Evolutionary conservation across 2,329 filamentous ascomycete genomes (phyloP), one percentile per base, ranked within the genome.

Genomic region (Chrysoporthe cubensis): DNA sequence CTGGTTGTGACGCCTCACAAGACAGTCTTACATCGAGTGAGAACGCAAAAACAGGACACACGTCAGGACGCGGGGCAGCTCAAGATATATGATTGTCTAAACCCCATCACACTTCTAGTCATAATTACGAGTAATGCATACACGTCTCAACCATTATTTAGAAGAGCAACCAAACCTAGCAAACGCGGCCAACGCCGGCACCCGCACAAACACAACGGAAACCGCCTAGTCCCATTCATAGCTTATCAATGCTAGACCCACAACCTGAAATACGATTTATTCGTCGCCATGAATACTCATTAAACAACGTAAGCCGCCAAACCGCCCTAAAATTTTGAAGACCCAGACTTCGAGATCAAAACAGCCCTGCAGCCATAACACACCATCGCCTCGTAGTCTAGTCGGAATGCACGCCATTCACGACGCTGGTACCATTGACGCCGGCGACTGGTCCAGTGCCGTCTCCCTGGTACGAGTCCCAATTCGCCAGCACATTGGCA

Each of bases 401-500:
- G 4, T 69, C 67, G 7, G 65, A 62, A 18, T 68, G 54, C 32
- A 63, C 61, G 26, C 69, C 69, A 44, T 70, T 70, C 4, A 64
- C 64, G 21, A 16, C 48, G 43, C 40, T 40, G 18, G 40, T 48
- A 52, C 68, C 68, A 26, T 68, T 66, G 14, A 70, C 7, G 34
- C 61, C 66, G 4, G 60, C 52, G 4, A 52, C 58, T 6, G 74
- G 75, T 46, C 59, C 76, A 42, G 71, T 75, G 54, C 75, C 73
- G 44, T 87, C 84, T 61, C 87, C 84, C 73, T 87, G 84, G 77
- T 91, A 93, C 79, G 88, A 90, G 62, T 93, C 91, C 91, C 91
- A 93, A 83, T 97, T 97, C 73, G 93, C 92, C 78, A 97, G 79
- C 71, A 94, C 90, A 68, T 91, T 87, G 56, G 89, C 91, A 76